These are phyloP conservation scores for Nitzschia sp. DNA, from an alignment of 108 stramenopile species.

Conservation along the genomic window DNA sequence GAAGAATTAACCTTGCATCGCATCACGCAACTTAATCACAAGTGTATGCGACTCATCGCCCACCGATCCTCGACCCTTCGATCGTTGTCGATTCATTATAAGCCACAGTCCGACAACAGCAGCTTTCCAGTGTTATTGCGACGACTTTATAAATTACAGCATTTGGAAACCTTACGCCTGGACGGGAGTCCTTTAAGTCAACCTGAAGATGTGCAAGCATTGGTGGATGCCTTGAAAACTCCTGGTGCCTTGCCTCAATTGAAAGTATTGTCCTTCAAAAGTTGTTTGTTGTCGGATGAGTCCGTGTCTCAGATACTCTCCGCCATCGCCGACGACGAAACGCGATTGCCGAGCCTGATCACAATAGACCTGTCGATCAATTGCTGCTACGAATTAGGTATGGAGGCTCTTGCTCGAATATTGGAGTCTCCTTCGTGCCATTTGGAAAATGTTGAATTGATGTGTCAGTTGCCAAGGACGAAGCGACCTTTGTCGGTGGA, in stretches of 20 bases:
- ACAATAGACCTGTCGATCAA: background rate
- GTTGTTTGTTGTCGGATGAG: constrained; percentile 1
- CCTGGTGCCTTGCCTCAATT: background rate
- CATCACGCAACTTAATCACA: background rate
- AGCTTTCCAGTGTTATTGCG: background rate
- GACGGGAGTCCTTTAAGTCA: background rate
- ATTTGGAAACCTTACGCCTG: background rate
- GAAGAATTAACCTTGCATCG: constrained; percentile 1
- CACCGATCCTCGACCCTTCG: background rate
- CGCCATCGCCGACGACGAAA: background rate
- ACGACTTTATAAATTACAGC: background rate
- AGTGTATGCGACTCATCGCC: background rate
- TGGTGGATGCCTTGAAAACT: background rate
- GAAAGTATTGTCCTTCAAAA: constrained; percentile 8
- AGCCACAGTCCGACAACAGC: background rate
- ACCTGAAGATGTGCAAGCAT: background rate
- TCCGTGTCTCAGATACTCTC: background rate
- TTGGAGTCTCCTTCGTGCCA: background rate
- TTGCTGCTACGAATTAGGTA: background rate
- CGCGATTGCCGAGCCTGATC: background rate
- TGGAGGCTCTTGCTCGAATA: background rate
- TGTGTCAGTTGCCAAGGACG: background rate
- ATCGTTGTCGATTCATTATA: constrained; percentile 4
- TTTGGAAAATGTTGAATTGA: constrained; percentile 7
- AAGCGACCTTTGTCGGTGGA: background rate